Evolutionary conservation across 352 stramenopile genomes (phyloP), one percentile per base, ranked within the genome.

Genomic region (Phytophthora sp.): DNA sequence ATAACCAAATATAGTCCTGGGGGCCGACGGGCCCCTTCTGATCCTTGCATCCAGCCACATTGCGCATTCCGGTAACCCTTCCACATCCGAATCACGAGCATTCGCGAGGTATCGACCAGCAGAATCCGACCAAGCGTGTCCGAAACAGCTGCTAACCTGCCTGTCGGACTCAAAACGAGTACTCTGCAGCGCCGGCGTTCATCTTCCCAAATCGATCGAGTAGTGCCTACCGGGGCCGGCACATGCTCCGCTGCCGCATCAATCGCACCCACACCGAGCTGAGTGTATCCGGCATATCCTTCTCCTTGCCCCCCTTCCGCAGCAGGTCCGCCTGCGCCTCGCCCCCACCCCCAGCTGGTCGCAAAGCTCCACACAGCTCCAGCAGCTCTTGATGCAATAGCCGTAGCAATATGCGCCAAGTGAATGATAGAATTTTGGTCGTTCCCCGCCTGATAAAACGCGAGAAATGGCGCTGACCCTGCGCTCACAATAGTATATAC

Each of bases 371-470:
- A 95, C 29, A 93, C 76, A 15, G 85, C 87, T 1, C 87, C 87
- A 3, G 85, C 85, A 30, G 87, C 87, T 64, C 68, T 79, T 15
- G 84, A 89, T 4, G 85, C 87, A 47, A 95, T 93, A 0, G 86
- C 87, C 7, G 79, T 92, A 8, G 87, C 87, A 57, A 95, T 91
- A 62, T 95, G 87, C 7, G 87, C 87, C 55, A 95, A 77, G 38
- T 93, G 87, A 49, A 95, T 91, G 57, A 94, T 91, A 30, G 87
- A 95, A 44, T 92, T 94, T 49, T 93, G 85, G 54, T 95, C 87
- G 27, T 91, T 91, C 2, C 85, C 87, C 5, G 87, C 87, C 30
- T 93, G 87, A 47, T 94, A 94, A 42, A 95, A 95, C 9, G 84
- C 80, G 8, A 95, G 58, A 49, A 94, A 92, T 0, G 87, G 87